A percentile compares a stretch with the other conserved stretches of the same genome.
phyloP scores from a whole-genome alignment of 2,329 filamentous ascomycete genomes.

The Scedosporium minutisporum region DNA sequence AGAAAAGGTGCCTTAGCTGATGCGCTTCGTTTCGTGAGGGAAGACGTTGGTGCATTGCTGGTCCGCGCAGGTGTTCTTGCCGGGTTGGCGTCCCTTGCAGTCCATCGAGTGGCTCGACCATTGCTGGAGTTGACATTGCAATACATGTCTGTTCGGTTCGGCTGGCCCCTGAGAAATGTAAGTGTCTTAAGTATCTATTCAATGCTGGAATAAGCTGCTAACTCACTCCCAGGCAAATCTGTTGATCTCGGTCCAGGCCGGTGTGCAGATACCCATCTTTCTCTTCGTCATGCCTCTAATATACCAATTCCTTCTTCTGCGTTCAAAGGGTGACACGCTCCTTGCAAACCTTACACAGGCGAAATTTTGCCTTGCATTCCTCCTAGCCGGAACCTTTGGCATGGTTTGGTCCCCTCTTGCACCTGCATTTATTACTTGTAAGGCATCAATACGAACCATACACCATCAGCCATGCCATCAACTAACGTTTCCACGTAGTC shows the following conservation, averaged over 20 bases:
- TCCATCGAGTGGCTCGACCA: constrained; percentile 5
- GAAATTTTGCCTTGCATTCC: constrained; percentile 5
- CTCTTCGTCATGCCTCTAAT: constrained; percentile 1
- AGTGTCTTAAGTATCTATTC: not conserved
- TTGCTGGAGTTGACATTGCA: constrained; percentile 8
- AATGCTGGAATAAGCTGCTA: not conserved
- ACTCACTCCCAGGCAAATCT: constrained; percentile 7
- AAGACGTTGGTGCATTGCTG: constrained; percentile 7
- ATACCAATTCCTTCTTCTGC: constrained; percentile 3
- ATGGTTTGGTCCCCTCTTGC: constrained; percentile 8
- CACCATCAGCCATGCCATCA: not conserved
- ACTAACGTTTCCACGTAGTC: not conserved
- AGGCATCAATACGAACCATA: not conserved
- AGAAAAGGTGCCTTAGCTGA: not conserved
- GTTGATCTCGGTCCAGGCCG: constrained; percentile 9
- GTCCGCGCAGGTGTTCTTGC: not conserved
- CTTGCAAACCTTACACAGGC: constrained; percentile 7
- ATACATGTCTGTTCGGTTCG: constrained; percentile 10
- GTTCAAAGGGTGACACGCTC: not conserved
- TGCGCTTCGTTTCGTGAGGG: constrained; percentile 6
- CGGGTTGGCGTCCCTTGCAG: constrained; percentile 5
- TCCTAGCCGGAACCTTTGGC: constrained; percentile 2
- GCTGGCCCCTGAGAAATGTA: constrained; percentile 9
- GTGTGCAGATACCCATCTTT: constrained; percentile 8
- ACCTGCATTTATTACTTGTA: constrained; percentile 7